Percentiles rank a stretch among this genome's conserved stretches.
These are phyloP conservation scores for Candida anutae DNA, from an alignment of 1,139 yeast genomes.

Conservation along the genomic window DNA sequence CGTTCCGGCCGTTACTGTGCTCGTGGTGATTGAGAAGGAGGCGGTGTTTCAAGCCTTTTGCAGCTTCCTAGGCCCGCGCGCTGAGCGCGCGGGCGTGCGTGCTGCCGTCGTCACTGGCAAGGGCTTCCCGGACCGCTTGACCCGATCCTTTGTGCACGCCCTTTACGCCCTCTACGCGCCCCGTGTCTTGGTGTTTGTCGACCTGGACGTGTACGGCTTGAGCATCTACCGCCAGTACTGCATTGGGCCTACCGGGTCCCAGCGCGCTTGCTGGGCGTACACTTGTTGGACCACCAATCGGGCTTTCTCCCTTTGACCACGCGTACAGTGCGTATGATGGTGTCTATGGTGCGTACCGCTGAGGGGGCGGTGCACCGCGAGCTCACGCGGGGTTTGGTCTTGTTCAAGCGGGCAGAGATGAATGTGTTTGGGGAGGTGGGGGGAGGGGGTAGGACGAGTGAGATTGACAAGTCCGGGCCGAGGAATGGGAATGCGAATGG, in stretches of 20 bases:
- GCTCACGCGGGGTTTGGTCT: constrained; percentile 44
- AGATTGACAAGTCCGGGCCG: too few relatives aligned
- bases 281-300: constrained; percentile 29
- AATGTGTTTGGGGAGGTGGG: too few relatives aligned
- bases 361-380: constrained; percentile 24
- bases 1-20: too few relatives aligned
- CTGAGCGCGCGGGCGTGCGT: constrained; percentile 1
- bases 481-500: too few relatives aligned
- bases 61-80: constrained; percentile 9
- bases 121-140: constrained; percentile 51
- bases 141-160: constrained; percentile 15
- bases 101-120: constrained; percentile 42
- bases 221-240: constrained; percentile 39
- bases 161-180: constrained; percentile 9
- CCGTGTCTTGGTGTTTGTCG: constrained; percentile 27
- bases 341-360: constrained; percentile 11
- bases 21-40: constrained; percentile 64
- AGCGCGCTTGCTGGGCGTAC: constrained; percentile 14
- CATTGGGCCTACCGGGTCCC: constrained; percentile 6
- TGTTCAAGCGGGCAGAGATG: constrained; percentile 55
- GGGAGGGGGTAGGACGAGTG: too few relatives aligned
- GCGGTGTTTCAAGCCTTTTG: constrained; percentile 36
- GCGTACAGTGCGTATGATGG: constrained; percentile 29
- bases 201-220: constrained; percentile 67
- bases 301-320: constrained; percentile 26